Conservation (phyloP, 371 early-diverging fungal species). For the Apophysomyces trapeziformis region DNA sequence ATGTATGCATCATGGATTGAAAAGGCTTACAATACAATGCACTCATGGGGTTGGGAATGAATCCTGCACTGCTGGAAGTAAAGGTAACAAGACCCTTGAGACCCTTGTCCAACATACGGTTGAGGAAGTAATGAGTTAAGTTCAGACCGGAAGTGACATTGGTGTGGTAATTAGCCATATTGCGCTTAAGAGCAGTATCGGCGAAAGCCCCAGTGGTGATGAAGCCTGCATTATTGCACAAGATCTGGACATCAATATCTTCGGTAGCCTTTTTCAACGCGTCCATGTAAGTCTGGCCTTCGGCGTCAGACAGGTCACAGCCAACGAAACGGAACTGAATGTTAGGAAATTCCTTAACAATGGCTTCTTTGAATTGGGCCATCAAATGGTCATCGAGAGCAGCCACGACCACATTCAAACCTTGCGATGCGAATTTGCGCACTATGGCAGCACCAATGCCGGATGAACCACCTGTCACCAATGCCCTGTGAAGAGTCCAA, state of each 20-base stretch:
- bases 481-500: conserved; percentile 31
- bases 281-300: conserved; percentile 46
- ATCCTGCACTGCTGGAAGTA: conserved; percentile 65
- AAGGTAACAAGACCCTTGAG: conserved; percentile 55
- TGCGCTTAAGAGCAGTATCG: conserved; percentile 41
- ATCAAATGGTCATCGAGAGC: conserved; percentile 58
- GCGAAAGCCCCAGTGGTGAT: conserved; percentile 63
- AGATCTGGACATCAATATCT: conserved; percentile 56
- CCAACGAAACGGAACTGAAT: conserved; percentile 57
- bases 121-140: conserved; percentile 60
- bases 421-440: conserved; percentile 56
- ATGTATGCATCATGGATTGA: not conserved
- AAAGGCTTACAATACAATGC: conserved; percentile 54
- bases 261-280: conserved; percentile 46
- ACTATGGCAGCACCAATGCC: conserved; percentile 69
- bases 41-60: conserved; percentile 63
- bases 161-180: conserved; percentile 59
- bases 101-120: conserved; percentile 47
- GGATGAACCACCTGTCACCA: conserved; percentile 65
- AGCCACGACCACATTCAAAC: conserved; percentile 62
- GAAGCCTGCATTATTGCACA: conserved; percentile 73
- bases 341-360: conserved; percentile 49
- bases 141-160: conserved; percentile 57
- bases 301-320: conserved; percentile 52
- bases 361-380: conserved; percentile 38